phyloP scores from a whole-genome alignment of 1,284 basidiomycete genomes.

The Sphagnurus paluster region DNA sequence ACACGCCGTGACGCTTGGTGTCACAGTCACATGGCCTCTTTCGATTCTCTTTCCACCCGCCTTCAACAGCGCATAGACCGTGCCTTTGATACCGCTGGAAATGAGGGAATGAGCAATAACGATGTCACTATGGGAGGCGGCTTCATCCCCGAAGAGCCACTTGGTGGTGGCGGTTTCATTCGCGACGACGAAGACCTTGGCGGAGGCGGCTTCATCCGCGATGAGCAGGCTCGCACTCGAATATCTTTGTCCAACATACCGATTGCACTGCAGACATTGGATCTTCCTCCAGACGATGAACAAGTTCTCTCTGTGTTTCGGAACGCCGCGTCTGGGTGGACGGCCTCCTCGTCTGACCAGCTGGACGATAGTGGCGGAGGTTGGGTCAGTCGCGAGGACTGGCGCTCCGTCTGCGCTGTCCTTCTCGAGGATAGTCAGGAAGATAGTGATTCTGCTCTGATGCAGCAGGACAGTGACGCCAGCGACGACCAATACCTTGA shows the following conservation, averaged over 20 bases:
- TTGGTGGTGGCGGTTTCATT: too few relatives aligned
- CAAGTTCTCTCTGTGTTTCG: conserved; percentile 67
- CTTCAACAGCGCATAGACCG: conserved; percentile 21
- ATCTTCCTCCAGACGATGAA: conserved; percentile 65
- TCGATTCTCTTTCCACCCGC: conserved; percentile 14
- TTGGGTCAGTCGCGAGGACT: conserved; percentile 60
- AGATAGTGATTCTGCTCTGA: conserved; percentile 21
- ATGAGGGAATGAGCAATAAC: too few relatives aligned
- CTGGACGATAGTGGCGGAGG: conserved; percentile 23
- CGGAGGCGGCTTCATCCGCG: conserved; percentile 23
- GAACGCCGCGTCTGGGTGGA: conserved; percentile 73
- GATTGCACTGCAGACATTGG: conserved; percentile 59
- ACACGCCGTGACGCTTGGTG: conserved; percentile 14
- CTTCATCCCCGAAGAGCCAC: not conserved
- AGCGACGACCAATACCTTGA: conserved; percentile 17
- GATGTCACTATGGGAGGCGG: conserved; percentile 1
- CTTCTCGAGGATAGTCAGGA: conserved; percentile 47
- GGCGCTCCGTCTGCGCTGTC: conserved; percentile 72
- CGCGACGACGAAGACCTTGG: not conserved
- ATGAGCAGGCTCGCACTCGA: conserved; percentile 18
- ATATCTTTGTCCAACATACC: conserved; percentile 63
- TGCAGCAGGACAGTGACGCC: conserved; percentile 20
- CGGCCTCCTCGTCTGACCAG: conserved; percentile 19
- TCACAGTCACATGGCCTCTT: conserved; percentile 15
- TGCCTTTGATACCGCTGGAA: conserved; percentile 16